phyloP scores from a whole-genome alignment of 768 basidiomycete genomes.

The Rhodotorula kratochvilovae region DNA sequence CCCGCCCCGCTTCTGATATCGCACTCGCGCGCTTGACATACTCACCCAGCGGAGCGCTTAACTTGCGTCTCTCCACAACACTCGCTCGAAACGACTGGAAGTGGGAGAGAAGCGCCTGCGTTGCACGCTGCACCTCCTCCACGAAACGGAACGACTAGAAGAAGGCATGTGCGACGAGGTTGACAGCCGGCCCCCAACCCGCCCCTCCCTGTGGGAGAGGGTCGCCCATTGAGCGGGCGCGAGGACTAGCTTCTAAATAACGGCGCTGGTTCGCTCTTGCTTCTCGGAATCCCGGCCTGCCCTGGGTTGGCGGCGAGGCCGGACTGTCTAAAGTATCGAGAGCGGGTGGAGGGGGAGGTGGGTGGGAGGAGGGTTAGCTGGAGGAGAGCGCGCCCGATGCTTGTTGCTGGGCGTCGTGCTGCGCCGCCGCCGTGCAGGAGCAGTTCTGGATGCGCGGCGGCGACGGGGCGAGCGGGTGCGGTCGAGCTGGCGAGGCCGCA shows the following conservation, averaged over 20 bases:
- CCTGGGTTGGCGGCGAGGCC: conserved; percentile 6
- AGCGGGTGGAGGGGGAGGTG: background rate
- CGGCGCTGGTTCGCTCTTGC: conserved; percentile 8
- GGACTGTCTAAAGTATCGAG: conserved; percentile 27
- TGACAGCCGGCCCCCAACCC: conserved; percentile 3
- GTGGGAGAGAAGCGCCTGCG: too few relatives aligned
- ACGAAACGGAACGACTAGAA: background rate
- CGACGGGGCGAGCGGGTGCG: too few relatives aligned
- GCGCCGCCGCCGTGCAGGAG: too few relatives aligned
- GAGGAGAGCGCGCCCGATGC: too few relatives aligned
- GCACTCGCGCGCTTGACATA: background rate
- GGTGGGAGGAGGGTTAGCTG: background rate
- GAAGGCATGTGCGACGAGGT: background rate
- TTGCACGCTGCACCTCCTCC: too few relatives aligned
- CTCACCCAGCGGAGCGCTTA: background rate
- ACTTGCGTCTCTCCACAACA: too few relatives aligned
- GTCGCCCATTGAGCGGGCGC: background rate
- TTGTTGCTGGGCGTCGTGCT: too few relatives aligned
- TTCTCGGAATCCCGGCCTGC: conserved; percentile 17
- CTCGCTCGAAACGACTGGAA: background rate
- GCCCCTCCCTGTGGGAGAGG: background rate
- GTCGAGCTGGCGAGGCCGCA: too few relatives aligned
- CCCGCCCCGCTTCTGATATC: background rate
- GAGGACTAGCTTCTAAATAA: conserved; percentile 12
- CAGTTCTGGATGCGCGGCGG: too few relatives aligned